Conservation (phyloP, 352 stramenopile genomes). For the Phytophthora litchii region DNA sequence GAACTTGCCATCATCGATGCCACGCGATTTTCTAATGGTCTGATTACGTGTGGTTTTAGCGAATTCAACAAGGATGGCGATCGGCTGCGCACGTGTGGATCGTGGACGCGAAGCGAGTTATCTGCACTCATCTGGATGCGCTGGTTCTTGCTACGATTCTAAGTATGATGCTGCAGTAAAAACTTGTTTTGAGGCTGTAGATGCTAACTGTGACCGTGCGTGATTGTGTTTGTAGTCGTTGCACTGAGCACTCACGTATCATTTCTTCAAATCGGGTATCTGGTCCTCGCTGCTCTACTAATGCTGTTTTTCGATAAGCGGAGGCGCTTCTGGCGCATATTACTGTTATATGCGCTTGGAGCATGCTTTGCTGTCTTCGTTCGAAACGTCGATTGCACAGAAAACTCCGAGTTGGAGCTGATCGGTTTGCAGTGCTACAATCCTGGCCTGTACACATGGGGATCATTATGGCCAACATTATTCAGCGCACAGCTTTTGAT, state of each 20-base stretch:
- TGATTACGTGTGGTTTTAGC: slow-evolving; percentile 29
- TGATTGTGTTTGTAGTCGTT: slow-evolving; percentile 51
- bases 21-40: slow-evolving; percentile 1
- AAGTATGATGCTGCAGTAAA: slow-evolving; percentile 36
- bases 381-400: slow-evolving; percentile 77
- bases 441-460: slow-evolving; percentile 60
- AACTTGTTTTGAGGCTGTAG: not conserved
- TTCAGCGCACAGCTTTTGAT: slow-evolving; percentile 86
- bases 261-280: slow-evolving; percentile 85
- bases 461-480: slow-evolving; percentile 75
- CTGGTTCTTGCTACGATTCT: slow-evolving; percentile 85
- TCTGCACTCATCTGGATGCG: slow-evolving; percentile 79
- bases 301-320: slow-evolving; percentile 87
- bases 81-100: slow-evolving; percentile 66
- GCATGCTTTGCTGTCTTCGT: slow-evolving; percentile 81
- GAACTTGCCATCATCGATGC: not conserved
- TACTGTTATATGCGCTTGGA: slow-evolving; percentile 73
- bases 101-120: slow-evolving; percentile 70
- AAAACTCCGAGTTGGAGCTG: slow-evolving; percentile 49
- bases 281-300: slow-evolving; percentile 76
- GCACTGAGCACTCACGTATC: slow-evolving; percentile 81
- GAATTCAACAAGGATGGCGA: slow-evolving; percentile 59
- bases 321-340: slow-evolving; percentile 74
- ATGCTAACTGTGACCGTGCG: slow-evolving; percentile 1
- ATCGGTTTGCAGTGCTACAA: slow-evolving; percentile 80